These are phyloP conservation scores for Wickerhamomyces rabaulensis DNA, from an alignment of 805 yeast species.

Conservation along the genomic window DNA sequence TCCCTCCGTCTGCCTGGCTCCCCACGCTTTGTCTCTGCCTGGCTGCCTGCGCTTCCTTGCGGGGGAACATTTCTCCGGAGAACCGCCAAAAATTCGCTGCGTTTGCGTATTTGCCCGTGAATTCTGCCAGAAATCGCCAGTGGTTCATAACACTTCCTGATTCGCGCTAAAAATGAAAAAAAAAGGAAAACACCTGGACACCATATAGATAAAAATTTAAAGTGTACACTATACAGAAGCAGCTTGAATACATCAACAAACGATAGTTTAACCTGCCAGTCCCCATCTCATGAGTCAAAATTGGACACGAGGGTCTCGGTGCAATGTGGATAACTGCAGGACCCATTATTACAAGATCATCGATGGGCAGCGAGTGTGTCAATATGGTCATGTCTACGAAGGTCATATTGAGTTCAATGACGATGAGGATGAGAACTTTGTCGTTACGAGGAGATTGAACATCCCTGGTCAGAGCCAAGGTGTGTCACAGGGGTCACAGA, in stretches of 20 bases:
- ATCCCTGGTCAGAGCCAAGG: constrained; percentile 39
- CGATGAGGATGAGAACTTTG: constrained; percentile 62
- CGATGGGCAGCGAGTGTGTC: constrained; percentile 82
- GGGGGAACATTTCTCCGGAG: too few species aligned
- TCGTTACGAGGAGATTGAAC: constrained; percentile 48
- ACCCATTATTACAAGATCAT: constrained; percentile 66
- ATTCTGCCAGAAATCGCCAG: too few species aligned
- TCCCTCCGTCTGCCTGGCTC: too few species aligned
- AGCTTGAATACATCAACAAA: too few species aligned
- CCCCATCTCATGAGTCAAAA: constrained; percentile 12
- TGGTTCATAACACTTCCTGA: background rate
- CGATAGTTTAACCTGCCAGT: too few species aligned
- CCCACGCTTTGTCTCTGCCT: too few species aligned
- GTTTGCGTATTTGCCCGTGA: too few species aligned
- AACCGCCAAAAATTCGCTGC: too few species aligned
- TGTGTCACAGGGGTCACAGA: constrained; percentile 29
- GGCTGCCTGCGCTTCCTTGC: too few species aligned
- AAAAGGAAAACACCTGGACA: background rate
- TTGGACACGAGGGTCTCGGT: constrained; percentile 63
- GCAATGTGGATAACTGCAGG: constrained; percentile 89
- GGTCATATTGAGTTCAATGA: constrained; percentile 76
- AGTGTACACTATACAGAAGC: background rate
- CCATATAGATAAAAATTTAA: background rate
- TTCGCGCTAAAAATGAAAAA: background rate
- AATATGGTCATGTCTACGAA: constrained; percentile 84